Evolutionary conservation across 2,329 filamentous ascomycete genomes (phyloP).

Genomic region (Fusarium nanum): DNA sequence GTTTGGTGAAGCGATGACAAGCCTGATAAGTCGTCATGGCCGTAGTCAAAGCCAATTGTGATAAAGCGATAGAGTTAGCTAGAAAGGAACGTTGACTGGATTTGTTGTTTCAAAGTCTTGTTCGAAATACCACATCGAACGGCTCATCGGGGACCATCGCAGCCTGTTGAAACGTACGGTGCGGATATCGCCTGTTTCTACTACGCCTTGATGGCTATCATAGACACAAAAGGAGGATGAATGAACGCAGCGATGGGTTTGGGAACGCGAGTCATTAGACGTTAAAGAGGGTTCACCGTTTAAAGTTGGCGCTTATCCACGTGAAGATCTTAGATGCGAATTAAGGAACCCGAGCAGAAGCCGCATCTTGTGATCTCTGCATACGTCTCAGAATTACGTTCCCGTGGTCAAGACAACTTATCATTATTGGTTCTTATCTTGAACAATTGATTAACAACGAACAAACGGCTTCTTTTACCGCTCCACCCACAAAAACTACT

Average conservation of each 20-base stretch:
- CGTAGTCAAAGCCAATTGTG: not conserved
- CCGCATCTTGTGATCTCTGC: slow-evolving; percentile 30
- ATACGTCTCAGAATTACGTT: slow-evolving; percentile 22
- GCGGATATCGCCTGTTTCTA: slow-evolving; percentile 13
- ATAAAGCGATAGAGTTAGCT: not conserved
- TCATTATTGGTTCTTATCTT: slow-evolving; percentile 25
- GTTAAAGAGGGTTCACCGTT: not conserved
- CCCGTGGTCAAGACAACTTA: slow-evolving; percentile 25
- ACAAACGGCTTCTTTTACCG: slow-evolving; percentile 20
- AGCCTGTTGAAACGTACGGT: slow-evolving; percentile 36
- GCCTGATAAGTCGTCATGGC: not conserved
- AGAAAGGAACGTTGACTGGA: not conserved
- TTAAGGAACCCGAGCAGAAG: slow-evolving; percentile 14
- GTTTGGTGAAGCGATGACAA: not conserved
- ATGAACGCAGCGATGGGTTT: not conserved
- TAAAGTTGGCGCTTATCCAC: slow-evolving; percentile 1
- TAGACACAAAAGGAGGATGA: not conserved
- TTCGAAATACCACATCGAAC: not conserved
- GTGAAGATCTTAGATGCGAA: not conserved
- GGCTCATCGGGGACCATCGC: slow-evolving; percentile 11
- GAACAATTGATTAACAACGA: slow-evolving; percentile 2
- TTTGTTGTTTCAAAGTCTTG: not conserved
- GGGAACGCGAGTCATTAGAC: slow-evolving; percentile 4
- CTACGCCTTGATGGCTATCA: not conserved
- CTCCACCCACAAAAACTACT: slow-evolving; percentile 21